Base-by-base conservation (phyloP, 2,329 filamentous ascomycete species). In the Talaromyces sp. region DNA sequence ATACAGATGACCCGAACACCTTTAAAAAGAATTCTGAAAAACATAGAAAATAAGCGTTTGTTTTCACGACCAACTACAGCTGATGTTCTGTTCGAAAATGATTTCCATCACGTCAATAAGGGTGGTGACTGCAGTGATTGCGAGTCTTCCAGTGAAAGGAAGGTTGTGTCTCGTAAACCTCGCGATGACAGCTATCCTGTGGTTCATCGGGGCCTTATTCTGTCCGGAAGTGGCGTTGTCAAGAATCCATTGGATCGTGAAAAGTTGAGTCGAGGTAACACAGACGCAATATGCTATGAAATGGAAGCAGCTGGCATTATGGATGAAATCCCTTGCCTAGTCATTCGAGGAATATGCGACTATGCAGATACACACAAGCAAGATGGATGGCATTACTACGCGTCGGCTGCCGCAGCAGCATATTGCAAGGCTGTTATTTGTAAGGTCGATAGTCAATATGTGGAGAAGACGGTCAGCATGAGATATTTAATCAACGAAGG, bases 281-380 rank as follows among this genome's bases (percentile, higher is more conserved):
- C 10, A 39, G 19, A 55, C 30, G 30, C 33, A 8, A 55, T 55
- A 13, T 28, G 53, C 33, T 36, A 44, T 17, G 55, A 57, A 25
- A 39, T 13, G 32, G n/a, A 36, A 32, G 32, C 53, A 8, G 53
- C 53, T 13, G 53, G 53, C 11, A 55, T 28, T 10, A 57, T 57
- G 55, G 44, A 57, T 44, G 17, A 49, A 25, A 44, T 57, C 13
- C 55, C 55, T 15, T 22, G 25, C 22, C 22, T 22, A 6, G 36
- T 57, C 13, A 57, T 57, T 28, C 32, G 36, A 49, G 55, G 55
- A 9, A 28, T 57, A 8, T 57, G 2, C 27, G 55, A 57, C 7
- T 57, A 57, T 33, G 36, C 22, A 30, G 55, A 57, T 57, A 36
- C 15, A 8, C 36, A 57, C 44, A 57, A 49, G 15, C 42, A 57